phyloP scores from a whole-genome alignment of 2,329 filamentous ascomycete species.

The Diaporthe sp. region DNA sequence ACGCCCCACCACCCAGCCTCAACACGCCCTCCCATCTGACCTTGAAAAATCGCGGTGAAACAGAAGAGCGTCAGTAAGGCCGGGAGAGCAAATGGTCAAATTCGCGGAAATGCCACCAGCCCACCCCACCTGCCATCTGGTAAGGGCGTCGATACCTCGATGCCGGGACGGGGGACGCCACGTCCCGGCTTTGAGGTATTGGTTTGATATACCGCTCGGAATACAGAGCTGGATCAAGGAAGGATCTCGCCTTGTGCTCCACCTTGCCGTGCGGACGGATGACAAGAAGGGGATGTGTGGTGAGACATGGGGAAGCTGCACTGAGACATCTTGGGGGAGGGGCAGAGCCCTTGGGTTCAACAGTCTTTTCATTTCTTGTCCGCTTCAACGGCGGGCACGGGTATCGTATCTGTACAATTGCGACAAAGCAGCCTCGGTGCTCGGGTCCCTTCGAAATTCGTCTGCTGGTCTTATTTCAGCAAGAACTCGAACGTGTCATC shows the following conservation, averaged over 20 bases:
- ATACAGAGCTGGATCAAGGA: constrained; percentile 82
- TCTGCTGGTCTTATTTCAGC: not conserved
- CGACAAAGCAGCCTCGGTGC: not conserved
- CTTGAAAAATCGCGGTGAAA: constrained; percentile 39
- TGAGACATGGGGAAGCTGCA: constrained; percentile 37
- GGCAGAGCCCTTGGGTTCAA: constrained; percentile 31
- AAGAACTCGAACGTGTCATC: constrained; percentile 42
- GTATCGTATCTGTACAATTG: constrained; percentile 40
- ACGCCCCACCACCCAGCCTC: constrained; percentile 42
- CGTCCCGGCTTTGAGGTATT: constrained; percentile 28
- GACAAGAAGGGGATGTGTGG: constrained; percentile 16
- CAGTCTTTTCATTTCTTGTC: constrained; percentile 34
- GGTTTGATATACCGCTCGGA: constrained; percentile 77
- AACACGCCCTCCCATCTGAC: constrained; percentile 22
- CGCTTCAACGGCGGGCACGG: constrained; percentile 21
- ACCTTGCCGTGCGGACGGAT: constrained; percentile 77
- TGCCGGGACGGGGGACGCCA: constrained; percentile 35
- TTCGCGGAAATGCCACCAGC: constrained; percentile 51
- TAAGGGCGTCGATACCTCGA: constrained; percentile 36
- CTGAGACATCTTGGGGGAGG: constrained; percentile 29
- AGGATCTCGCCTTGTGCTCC: constrained; percentile 82
- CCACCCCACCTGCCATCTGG: constrained; percentile 49
- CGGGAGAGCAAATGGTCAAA: constrained; percentile 62
- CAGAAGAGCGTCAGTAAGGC: constrained; percentile 41
- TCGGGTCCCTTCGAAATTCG: not conserved